Evolutionary conservation across 768 basidiomycete species (phyloP), one percentile per base, ranked within the genome.

Genomic region (Amanita thiersii): DNA sequence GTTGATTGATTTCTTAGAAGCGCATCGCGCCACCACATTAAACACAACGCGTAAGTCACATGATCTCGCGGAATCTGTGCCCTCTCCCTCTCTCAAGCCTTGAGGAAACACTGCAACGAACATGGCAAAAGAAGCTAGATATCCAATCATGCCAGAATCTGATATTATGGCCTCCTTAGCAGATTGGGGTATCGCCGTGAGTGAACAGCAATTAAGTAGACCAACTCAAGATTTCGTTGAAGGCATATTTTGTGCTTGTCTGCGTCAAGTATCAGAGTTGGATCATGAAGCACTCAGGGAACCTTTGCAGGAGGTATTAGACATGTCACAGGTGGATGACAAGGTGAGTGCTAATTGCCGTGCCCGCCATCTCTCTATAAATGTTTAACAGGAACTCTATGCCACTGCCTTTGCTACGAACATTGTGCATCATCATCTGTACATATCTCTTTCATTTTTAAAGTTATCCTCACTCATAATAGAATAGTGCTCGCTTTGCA

Each of bases 141-240:
- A 81, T 47, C 84, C 85, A 1, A 68, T 76, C 34, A 79, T 86
- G 74, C 64, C 72, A 29, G 64, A 69, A 21, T 52, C 68, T 14
- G 85, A 87, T 42, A 81, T 88, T 23, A 72, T 82, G 28, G 60
- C 68, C 37, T 69, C 80, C 2, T 71, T 90, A 18, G 63, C 70
- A 4, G 77, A 72, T 17, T 87, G 86, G 82, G 80, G 77, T 1
- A 65, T 87, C 21, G 63, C 73, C 5, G 69, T 86, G 24, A 78
- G 70, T 49, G 69, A 70, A 34, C 79, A 84, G 39, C 82, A 87
- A 48, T 77, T 90, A 31, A 54, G 69, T 31, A 69, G 70, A 12
- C 87, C 87, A 1, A 75, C 75, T 1, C 52, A 77, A 0, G 83
- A 87, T 31, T 85, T 86, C 49, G 82, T 88, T 21, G 69, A 79